Evolutionary conservation across 1,284 basidiomycete genomes (phyloP).

Genomic region (Inonotus hispidus): DNA sequence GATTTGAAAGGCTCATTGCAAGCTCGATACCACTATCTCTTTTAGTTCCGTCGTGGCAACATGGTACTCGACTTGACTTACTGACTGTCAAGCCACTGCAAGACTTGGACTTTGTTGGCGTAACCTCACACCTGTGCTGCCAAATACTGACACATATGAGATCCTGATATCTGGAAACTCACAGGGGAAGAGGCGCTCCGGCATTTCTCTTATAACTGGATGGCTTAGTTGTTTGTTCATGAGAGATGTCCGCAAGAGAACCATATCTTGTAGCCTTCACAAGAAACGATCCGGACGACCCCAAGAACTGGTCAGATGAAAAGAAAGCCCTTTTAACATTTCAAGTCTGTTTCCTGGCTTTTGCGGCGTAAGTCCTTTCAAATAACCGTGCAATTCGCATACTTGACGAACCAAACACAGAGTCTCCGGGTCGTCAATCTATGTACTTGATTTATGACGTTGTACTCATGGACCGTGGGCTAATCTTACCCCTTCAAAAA

Average conservation of each 20-base stretch:
- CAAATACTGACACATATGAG: neutral
- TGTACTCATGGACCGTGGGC: neutral
- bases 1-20: no score
- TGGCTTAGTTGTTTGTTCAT: neutral
- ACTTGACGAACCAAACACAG: neutral
- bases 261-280: slow-evolving; percentile 9
- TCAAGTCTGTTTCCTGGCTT: slow-evolving; percentile 19
- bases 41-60: no score
- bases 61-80: neutral
- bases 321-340: slow-evolving; percentile 7
- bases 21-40: no score
- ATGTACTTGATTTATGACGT: slow-evolving; percentile 20
- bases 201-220: neutral
- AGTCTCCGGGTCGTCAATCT: slow-evolving; percentile 23
- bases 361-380: slow-evolving; percentile 14
- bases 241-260: neutral
- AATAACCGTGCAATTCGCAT: neutral
- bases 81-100: neutral
- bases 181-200: neutral
- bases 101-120: neutral
- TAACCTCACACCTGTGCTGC: neutral
- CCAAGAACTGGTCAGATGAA: slow-evolving; percentile 13
- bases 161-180: neutral
- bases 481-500: neutral
- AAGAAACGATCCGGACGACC: slow-evolving; percentile 10